Evolutionary conservation across 2,329 filamentous ascomycete genomes (phyloP).

Genomic region (Aspergillus vadensis): DNA sequence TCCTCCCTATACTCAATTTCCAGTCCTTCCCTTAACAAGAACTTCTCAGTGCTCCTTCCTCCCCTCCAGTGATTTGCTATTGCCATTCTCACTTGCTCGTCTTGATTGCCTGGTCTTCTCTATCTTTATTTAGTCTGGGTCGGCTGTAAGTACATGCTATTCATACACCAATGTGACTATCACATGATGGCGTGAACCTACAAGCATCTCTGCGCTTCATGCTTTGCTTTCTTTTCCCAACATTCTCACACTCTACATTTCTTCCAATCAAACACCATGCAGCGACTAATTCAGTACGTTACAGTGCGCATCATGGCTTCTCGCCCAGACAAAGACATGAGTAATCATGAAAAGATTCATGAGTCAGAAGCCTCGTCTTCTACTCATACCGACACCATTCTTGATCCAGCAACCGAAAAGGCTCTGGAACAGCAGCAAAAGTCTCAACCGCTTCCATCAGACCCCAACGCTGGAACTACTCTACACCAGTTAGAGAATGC

Average conservation of each 20-base stretch:
- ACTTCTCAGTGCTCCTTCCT: slow-evolving; percentile 2
- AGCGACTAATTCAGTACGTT: slow-evolving; percentile 7
- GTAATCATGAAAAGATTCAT: slow-evolving; percentile 29
- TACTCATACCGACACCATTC: slow-evolving; percentile 32
- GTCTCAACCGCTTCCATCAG: slow-evolving; percentile 18
- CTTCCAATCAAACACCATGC: not conserved
- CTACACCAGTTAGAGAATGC: slow-evolving; percentile 31
- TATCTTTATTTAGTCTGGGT: not conserved
- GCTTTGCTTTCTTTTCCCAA: not conserved
- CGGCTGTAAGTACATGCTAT: slow-evolving; percentile 10
- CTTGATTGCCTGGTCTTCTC: not conserved
- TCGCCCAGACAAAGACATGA: slow-evolving; percentile 19
- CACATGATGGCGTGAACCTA: not conserved
- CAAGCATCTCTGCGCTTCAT: not conserved
- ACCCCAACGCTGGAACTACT: slow-evolving; percentile 20
- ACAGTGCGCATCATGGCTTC: slow-evolving; percentile 23
- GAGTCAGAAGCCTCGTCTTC: slow-evolving; percentile 38
- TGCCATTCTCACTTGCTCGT: not conserved
- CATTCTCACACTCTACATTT: not conserved
- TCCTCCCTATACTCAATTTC: slow-evolving; percentile 1
- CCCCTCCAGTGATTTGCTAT: not conserved
- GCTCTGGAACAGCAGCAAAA: slow-evolving; percentile 15
- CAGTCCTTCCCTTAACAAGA: not conserved
- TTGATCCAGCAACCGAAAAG: slow-evolving; percentile 26
- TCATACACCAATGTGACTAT: not conserved